Conservation (phyloP, 768 basidiomycete genomes). For the Lepiota subincarnata region DNA sequence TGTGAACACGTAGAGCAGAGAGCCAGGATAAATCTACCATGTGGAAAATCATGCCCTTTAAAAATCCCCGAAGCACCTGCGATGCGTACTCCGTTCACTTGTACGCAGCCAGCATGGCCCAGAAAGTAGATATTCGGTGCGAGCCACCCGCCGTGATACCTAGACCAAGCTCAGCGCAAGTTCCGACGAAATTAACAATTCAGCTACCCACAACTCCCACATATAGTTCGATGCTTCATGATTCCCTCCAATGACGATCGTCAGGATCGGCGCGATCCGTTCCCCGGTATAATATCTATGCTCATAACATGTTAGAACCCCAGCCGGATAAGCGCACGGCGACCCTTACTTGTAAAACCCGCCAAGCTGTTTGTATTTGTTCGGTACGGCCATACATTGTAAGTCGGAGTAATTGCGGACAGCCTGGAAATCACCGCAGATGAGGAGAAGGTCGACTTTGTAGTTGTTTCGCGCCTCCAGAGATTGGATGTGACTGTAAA, state of each 20-base stretch:
- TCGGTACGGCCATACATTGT: slow-evolving; percentile 79
- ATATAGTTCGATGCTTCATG: slow-evolving; percentile 97
- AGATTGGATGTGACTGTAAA: slow-evolving; percentile 59
- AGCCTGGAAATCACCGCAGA: slow-evolving; percentile 94
- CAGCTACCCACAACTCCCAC: slow-evolving; percentile 78
- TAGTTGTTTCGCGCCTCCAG: slow-evolving; percentile 55
- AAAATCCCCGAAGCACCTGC: slow-evolving; percentile 89
- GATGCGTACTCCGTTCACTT: slow-evolving; percentile 84
- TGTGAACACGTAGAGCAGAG: background rate
- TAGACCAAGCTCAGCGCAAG: slow-evolving; percentile 22
- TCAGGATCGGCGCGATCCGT: slow-evolving; percentile 75
- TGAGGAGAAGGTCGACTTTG: slow-evolving; percentile 75
- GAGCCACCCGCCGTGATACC: slow-evolving; percentile 96
- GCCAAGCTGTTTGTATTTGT: slow-evolving; percentile 75
- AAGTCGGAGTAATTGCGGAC: slow-evolving; percentile 76
- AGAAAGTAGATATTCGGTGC: slow-evolving; percentile 97
- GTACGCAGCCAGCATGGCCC: slow-evolving; percentile 85
- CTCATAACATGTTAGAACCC: background rate
- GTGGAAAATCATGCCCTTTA: slow-evolving; percentile 68
- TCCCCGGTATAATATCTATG: slow-evolving; percentile 83
- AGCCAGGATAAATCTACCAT: slow-evolving; percentile 38
- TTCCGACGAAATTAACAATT: background rate
- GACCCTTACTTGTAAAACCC: slow-evolving; percentile 66
- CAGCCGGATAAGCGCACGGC: background rate
- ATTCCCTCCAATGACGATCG: slow-evolving; percentile 94